These are phyloP conservation scores for Neospermospora avenae DNA, from an alignment of 2,329 filamentous ascomycete genomes.

Conservation along the genomic window DNA sequence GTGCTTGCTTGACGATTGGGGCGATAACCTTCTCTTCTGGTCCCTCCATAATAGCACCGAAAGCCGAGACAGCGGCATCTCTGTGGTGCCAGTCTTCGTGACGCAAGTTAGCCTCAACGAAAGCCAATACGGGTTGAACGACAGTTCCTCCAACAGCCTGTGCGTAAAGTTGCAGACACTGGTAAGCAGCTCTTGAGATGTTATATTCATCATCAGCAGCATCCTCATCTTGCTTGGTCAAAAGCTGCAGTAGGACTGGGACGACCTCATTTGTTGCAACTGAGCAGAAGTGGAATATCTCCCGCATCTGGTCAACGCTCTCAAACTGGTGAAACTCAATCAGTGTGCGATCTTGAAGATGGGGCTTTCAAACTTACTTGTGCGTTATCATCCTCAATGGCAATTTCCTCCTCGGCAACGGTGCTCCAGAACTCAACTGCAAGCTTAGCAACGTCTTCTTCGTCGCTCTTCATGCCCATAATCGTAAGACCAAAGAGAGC, in stretches of 20 bases:
- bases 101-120: slow-evolving; percentile 88
- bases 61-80: slow-evolving; percentile 94
- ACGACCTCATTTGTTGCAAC: slow-evolving; percentile 93
- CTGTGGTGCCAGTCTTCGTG: slow-evolving; percentile 91
- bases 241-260: slow-evolving; percentile 80
- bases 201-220: slow-evolving; percentile 98
- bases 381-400: slow-evolving; percentile 94
- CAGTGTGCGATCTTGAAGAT: background rate
- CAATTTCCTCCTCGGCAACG: slow-evolving; percentile 98
- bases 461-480: slow-evolving; percentile 95
- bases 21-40: slow-evolving; percentile 90
- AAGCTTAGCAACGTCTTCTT: slow-evolving; percentile 96
- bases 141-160: slow-evolving; percentile 85
- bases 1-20: slow-evolving; percentile 91
- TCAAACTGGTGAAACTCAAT: slow-evolving; percentile 26
- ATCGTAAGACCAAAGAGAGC: slow-evolving; percentile 96
- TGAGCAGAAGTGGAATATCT: slow-evolving; percentile 93
- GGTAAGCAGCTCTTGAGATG: slow-evolving; percentile 88
- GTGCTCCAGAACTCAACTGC: slow-evolving; percentile 99
- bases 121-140: slow-evolving; percentile 80
- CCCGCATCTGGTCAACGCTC: slow-evolving; percentile 59
- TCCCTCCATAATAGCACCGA: slow-evolving; percentile 98
- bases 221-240: slow-evolving; percentile 98
- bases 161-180: slow-evolving; percentile 92
- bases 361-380: slow-evolving; percentile 48